Conservation (phyloP, 192 early-diverging fungal species). For the Coemansia sp. region DNA sequence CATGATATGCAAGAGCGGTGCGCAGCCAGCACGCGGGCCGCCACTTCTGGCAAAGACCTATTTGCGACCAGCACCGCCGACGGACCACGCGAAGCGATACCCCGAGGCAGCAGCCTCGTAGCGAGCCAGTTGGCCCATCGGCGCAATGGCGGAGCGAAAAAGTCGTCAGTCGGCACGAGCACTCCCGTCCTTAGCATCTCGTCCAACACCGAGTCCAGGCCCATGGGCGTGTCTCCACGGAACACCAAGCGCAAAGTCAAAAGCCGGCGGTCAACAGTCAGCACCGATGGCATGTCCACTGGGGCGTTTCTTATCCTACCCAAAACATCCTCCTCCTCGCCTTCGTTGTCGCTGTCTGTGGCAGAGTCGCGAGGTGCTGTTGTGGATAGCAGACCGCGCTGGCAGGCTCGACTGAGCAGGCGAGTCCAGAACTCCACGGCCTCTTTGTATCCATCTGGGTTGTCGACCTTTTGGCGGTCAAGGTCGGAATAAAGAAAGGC, state of each 20-base stretch:
- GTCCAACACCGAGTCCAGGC: constrained; percentile 16
- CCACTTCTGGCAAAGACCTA: not conserved
- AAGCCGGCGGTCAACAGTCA: constrained; percentile 12
- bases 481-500: constrained; percentile 49
- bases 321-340: not conserved
- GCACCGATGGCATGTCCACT: constrained; percentile 11
- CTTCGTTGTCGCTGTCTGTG: not conserved
- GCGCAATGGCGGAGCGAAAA: constrained; percentile 11
- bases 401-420: constrained; percentile 15
- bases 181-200: constrained; percentile 11
- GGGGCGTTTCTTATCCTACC: not conserved
- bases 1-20: constrained; percentile 17
- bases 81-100: not conserved
- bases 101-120: not conserved
- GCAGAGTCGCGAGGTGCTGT: not conserved
- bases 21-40: constrained; percentile 11
- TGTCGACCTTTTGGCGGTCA: constrained; percentile 21
- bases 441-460: constrained; percentile 41
- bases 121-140: constrained; percentile 25
- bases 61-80: constrained; percentile 6
- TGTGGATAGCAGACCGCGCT: constrained; percentile 16
- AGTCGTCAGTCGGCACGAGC: constrained; percentile 7
- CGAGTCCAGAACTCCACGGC: constrained; percentile 33
- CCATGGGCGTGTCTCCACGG: constrained; percentile 40
- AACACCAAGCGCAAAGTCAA: constrained; percentile 20